These are phyloP conservation scores for Endogone sp. DNA, from an alignment of 192 early-diverging fungal genomes.

Conservation along the genomic window DNA sequence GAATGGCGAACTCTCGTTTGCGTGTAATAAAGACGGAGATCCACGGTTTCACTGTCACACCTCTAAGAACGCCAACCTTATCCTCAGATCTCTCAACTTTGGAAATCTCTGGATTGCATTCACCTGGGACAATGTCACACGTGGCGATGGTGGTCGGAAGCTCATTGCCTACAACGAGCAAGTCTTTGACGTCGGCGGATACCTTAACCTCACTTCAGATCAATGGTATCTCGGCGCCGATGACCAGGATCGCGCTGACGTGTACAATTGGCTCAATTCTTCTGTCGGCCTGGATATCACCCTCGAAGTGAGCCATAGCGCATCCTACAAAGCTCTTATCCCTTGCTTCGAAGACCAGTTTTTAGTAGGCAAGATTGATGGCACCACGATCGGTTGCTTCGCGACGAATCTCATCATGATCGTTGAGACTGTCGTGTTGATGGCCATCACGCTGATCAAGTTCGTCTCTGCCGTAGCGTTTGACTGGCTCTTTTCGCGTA, in stretches of 20 bases:
- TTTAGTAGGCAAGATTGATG: constrained; percentile 75
- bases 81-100: constrained; percentile 1
- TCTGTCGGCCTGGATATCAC: no score
- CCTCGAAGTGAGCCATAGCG: no score
- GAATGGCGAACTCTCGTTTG: no score
- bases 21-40: no score
- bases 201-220: no score
- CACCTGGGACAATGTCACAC: constrained; percentile 41
- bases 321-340: no score
- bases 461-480: constrained; percentile 78
- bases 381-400: constrained; percentile 75
- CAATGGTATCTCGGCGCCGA: no score
- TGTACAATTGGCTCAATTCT: no score
- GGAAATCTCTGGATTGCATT: constrained; percentile 7
- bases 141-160: constrained; percentile 39
- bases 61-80: background rate
- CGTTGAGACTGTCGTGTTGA: constrained; percentile 66
- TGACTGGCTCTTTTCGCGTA: constrained; percentile 74
- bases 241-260: no score
- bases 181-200: no score
- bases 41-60: constrained; percentile 17
- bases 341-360: no score
- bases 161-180: constrained; percentile 47
- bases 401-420: constrained; percentile 72
- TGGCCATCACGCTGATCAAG: constrained; percentile 61